Conservation (phyloP, 2,329 filamentous ascomycete species). For the Penicillium sp. region DNA sequence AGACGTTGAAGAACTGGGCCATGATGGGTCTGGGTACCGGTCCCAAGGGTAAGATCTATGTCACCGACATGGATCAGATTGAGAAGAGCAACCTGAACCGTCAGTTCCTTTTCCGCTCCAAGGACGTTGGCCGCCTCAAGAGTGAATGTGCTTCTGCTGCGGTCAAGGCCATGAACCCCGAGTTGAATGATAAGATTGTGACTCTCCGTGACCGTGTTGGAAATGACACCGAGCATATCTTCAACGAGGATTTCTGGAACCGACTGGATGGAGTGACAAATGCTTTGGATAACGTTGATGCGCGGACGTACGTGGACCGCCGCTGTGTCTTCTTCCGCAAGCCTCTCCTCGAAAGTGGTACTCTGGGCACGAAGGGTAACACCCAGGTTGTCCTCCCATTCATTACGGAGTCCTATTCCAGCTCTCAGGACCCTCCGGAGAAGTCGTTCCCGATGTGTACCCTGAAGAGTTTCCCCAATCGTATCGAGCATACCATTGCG, state of each 20-base stretch:
- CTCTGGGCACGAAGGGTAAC: constrained; percentile 97
- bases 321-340: constrained; percentile 98
- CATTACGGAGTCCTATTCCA: constrained; percentile 94
- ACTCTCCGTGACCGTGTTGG: constrained; percentile 86
- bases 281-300: constrained; percentile 94
- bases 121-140: constrained; percentile 94
- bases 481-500: constrained; percentile 97
- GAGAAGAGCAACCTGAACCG: constrained; percentile 98
- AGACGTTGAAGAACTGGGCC: constrained; percentile 99
- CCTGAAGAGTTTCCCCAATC: constrained; percentile 92
- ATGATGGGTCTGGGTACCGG: constrained; percentile 94
- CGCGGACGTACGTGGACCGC: constrained; percentile 90
- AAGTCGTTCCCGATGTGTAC: constrained; percentile 99
- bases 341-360: constrained; percentile 91
- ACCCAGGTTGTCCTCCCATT: constrained; percentile 90
- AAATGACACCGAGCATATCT: constrained; percentile 84
- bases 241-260: constrained; percentile 91
- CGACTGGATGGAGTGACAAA: constrained; percentile 88
- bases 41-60: constrained; percentile 78
- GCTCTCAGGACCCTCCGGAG: constrained; percentile 94
- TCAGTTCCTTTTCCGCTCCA: constrained; percentile 90
- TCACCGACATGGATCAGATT: constrained; percentile 98
- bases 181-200: constrained; percentile 78
- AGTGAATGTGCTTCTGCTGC: constrained; percentile 87
- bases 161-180: constrained; percentile 94